A percentile compares a stretch with the other conserved stretches of the same genome.
Evolutionary conservation across 2,329 filamentous ascomycete genomes (phyloP).

Genomic region (Penicillium concentricum): DNA sequence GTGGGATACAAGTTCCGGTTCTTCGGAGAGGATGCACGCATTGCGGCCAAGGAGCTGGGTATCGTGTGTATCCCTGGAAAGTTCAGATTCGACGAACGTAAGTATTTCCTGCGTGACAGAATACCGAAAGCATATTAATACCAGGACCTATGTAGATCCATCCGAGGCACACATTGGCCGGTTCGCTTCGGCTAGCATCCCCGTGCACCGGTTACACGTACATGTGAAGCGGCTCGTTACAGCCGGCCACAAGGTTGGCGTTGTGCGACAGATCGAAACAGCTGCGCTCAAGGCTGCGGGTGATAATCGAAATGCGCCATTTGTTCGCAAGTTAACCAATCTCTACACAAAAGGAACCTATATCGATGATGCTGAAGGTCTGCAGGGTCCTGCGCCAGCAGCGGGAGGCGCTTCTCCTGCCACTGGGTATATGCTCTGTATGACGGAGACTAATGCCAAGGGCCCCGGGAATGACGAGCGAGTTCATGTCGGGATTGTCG

Average conservation of each 20-base stretch:
- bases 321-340: constrained; percentile 89
- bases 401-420: constrained; percentile 58
- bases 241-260: constrained; percentile 92
- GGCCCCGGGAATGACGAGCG: constrained; percentile 85
- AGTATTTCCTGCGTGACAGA: constrained; percentile 27
- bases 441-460: constrained; percentile 81
- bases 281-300: constrained; percentile 93
- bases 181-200: constrained; percentile 95
- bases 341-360: constrained; percentile 98
- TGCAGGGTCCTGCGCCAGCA: constrained; percentile 58
- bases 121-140: constrained; percentile 18
- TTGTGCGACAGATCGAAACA: constrained; percentile 92
- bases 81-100: constrained; percentile 85
- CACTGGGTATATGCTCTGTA: constrained; percentile 86
- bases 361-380: constrained; percentile 84
- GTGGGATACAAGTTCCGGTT: constrained; percentile 98
- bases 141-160: constrained; percentile 52
- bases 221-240: constrained; percentile 91
- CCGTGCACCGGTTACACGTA: constrained; percentile 84
- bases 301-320: constrained; percentile 90
- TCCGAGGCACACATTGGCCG: constrained; percentile 89
- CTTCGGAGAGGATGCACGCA: constrained; percentile 90
- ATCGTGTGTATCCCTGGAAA: constrained; percentile 98
- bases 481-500: constrained; percentile 85
- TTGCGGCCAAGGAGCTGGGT: constrained; percentile 83